Percentiles rank a stretch among this genome's conserved stretches.
Conservation (phyloP, 768 basidiomycete species). For the Pholiota microspora region DNA sequence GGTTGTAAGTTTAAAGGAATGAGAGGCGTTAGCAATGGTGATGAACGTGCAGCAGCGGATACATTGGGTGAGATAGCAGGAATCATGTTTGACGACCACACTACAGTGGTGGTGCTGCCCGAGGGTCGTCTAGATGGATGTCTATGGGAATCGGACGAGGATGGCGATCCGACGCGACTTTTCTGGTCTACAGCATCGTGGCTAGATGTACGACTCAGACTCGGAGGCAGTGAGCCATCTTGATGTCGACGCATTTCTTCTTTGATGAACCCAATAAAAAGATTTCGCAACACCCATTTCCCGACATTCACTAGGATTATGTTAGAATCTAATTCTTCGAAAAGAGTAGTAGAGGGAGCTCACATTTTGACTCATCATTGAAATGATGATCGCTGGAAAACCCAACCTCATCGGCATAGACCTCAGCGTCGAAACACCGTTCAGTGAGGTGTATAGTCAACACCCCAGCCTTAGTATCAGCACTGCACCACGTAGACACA, state of each 20-base stretch:
- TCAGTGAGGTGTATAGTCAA: conserved; percentile 87
- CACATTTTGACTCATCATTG: conserved; percentile 80
- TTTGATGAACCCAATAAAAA: conserved; percentile 76
- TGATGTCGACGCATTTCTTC: conserved; percentile 51
- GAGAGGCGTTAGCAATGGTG: conserved; percentile 59
- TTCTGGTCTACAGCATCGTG: conserved; percentile 18
- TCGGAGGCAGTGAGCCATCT: conserved; percentile 18
- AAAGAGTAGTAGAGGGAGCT: conserved; percentile 28
- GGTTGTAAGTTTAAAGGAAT: conserved; percentile 44
- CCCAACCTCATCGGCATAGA: conserved; percentile 91
- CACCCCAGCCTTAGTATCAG: conserved; percentile 88
- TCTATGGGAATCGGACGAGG: conserved; percentile 1
- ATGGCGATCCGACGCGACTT: background rate
- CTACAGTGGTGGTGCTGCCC: conserved; percentile 44
- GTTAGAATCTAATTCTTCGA: background rate
- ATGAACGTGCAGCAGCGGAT: conserved; percentile 40
- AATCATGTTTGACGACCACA: conserved; percentile 63
- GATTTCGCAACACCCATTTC: conserved; percentile 85
- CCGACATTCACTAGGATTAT: conserved; percentile 76
- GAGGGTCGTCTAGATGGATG: conserved; percentile 15
- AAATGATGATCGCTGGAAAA: conserved; percentile 57
- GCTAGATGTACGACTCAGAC: conserved; percentile 22
- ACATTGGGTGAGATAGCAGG: conserved; percentile 58
- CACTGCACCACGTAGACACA: conserved; percentile 78
- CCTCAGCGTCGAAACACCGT: conserved; percentile 89